phyloP scores from a whole-genome alignment of 176 grass and related monocot species.

The Cenchrus americanus region DNA sequence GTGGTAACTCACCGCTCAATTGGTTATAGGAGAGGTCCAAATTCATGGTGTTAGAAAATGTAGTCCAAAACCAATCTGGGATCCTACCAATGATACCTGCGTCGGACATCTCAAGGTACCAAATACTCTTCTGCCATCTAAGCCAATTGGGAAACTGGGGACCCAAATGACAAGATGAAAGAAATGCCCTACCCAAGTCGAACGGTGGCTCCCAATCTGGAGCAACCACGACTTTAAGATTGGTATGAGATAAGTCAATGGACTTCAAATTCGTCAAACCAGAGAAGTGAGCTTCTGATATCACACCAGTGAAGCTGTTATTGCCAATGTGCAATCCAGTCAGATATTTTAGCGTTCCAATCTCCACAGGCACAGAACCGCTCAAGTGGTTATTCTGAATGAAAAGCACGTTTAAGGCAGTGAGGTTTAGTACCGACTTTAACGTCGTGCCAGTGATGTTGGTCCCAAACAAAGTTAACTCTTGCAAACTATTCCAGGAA shows the following conservation, averaged over 20 bases:
- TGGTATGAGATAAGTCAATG: background rate
- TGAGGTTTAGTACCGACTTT: background rate
- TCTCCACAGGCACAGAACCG: background rate
- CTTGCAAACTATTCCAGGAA: background rate
- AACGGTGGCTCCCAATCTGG: background rate
- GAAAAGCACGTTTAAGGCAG: background rate
- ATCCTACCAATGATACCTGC: background rate
- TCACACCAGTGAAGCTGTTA: background rate
- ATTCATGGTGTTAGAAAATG: background rate
- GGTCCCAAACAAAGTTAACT: background rate
- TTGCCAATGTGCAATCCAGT: background rate
- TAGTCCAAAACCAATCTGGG: background rate
- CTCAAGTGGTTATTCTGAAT: background rate
- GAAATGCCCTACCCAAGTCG: accelerated
- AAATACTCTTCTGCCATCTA: background rate
- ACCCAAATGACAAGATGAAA: background rate
- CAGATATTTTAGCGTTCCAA: background rate
- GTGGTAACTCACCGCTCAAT: background rate
- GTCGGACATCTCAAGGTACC: background rate
- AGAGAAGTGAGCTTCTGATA: background rate
- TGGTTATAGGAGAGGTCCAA: background rate
- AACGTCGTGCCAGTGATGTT: background rate
- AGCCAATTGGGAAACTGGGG: background rate
- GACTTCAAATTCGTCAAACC: background rate
- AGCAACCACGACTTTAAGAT: background rate